Evolutionary conservation across 2,329 filamentous ascomycete genomes (phyloP), one percentile per base, ranked within the genome.

Genomic region (Lachnellula arida): DNA sequence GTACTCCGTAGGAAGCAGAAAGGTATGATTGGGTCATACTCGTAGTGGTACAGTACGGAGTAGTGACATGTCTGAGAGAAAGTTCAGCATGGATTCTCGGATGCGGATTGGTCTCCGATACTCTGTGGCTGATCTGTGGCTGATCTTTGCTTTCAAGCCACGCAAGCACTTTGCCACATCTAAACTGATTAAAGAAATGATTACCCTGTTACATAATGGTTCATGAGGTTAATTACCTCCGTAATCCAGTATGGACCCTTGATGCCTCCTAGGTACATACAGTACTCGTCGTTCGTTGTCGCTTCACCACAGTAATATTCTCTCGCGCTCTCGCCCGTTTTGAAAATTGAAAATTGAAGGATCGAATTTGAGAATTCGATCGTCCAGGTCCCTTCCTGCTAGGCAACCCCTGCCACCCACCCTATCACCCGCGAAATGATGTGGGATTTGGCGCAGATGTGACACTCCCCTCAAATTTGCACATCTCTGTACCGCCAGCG

Each of bases 401-500:
- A 11, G 28, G 28, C 15, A 5, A 47, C 23, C 44, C 44, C 23
- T 47, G 44, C 44, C 4, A 25, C 23, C 44, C 22, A 23, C 4
- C 22, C 23, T 11, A 17, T 47, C 19, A 17, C 23, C 42, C 11
- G 11, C 11, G n/a, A 12, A 19, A 44, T 22, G 44, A 12, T 28
- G 37, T 47, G 44, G 44, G 5, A 47, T 25, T 15, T 28, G 22
- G 34, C 28, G 28, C 28, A 32, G 23, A 19, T 53, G 51, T 57
- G 51, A 54, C 51, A 54, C 19, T 12, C 52, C 49, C 55, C 51
- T 57, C 49, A 47, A 57, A 57, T 57, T 49, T 57, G 42, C 47
- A n/a, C 14, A 51, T 23, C 32, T 32, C 28, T 12, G 9, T 32
- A 32, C 12, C 22, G 34, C 40, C 43, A 22, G 46, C 23, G 32